These are phyloP conservation scores for Gastrolobium bilobum DNA, from an alignment of 306 rosid genomes.

Conservation along the genomic window DNA sequence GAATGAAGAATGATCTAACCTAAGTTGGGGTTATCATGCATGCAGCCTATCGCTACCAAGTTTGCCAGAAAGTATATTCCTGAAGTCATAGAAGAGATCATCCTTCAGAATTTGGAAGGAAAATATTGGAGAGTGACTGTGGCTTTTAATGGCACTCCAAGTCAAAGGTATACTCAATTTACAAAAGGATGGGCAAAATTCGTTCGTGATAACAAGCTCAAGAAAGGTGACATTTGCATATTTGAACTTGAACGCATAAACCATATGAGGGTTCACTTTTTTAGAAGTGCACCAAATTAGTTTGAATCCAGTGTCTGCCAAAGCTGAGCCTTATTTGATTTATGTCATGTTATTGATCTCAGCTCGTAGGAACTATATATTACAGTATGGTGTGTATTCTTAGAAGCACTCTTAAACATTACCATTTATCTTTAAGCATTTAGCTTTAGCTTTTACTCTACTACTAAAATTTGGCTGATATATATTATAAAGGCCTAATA, in stretches of 20 bases:
- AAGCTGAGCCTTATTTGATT: neutral
- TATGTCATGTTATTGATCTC: neutral
- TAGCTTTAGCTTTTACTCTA: neutral
- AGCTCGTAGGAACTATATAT: neutral
- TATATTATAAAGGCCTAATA: neutral
- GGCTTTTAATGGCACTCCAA: neutral
- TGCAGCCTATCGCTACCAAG: conserved; percentile 13
- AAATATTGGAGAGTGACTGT: conserved; percentile 10
- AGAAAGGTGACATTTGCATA: conserved; percentile 39
- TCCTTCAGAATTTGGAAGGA: conserved; percentile 13
- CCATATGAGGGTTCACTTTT: conserved; percentile 25
- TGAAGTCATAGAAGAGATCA: neutral
- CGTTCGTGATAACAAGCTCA: conserved; percentile 16
- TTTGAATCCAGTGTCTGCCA: neutral
- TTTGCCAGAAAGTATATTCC: conserved; percentile 20
- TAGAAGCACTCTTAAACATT: neutral
- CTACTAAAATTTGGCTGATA: neutral
- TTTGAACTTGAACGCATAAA: conserved; percentile 26
- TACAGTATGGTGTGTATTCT: neutral
- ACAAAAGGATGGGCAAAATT: conserved; percentile 30
- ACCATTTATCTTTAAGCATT: neutral
- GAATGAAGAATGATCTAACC: neutral
- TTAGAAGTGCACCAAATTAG: conserved; percentile 6
- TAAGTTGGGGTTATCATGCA: conserved; percentile 13
- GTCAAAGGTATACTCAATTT: neutral